A percentile compares a stretch with the other conserved stretches of the same genome.
phyloP scores from a whole-genome alignment of 345 rosid genomes.

The Nephelium lappaceum region DNA sequence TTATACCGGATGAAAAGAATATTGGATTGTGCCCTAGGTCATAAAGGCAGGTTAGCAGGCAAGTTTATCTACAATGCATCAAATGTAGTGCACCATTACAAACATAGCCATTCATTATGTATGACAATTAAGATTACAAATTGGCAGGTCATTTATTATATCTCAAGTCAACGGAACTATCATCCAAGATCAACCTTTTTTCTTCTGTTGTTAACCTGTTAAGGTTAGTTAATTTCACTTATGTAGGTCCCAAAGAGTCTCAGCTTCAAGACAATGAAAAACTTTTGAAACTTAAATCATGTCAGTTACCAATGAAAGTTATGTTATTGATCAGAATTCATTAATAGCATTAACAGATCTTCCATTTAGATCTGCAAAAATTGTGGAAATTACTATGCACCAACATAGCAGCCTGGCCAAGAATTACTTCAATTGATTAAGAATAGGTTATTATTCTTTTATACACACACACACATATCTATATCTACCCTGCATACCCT shows the following conservation, averaged over 20 bases:
- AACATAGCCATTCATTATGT: neutral
- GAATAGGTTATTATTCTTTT: neutral
- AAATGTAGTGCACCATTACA: neutral
- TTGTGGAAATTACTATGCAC: neutral
- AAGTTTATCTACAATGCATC: neutral
- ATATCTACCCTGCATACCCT: neutral
- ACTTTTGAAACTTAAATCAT: neutral
- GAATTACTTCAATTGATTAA: neutral
- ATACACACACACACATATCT: neutral
- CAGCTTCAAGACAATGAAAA: neutral
- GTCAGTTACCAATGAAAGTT: neutral
- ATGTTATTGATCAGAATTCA: neutral
- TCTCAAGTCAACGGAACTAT: neutral
- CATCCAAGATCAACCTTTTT: neutral
- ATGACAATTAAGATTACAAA: neutral
- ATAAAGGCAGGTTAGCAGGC: neutral
- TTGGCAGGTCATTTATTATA: neutral
- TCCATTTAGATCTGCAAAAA: neutral
- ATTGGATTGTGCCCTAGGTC: neutral
- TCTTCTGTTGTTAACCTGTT: neutral
- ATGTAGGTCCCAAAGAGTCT: neutral
- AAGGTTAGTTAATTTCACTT: neutral
- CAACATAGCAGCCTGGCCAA: neutral
- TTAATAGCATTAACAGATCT: neutral
- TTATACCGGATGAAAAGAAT: neutral